These are phyloP conservation scores for Spiraea crenata DNA, from an alignment of 331 rosid genomes.

Conservation along the genomic window DNA sequence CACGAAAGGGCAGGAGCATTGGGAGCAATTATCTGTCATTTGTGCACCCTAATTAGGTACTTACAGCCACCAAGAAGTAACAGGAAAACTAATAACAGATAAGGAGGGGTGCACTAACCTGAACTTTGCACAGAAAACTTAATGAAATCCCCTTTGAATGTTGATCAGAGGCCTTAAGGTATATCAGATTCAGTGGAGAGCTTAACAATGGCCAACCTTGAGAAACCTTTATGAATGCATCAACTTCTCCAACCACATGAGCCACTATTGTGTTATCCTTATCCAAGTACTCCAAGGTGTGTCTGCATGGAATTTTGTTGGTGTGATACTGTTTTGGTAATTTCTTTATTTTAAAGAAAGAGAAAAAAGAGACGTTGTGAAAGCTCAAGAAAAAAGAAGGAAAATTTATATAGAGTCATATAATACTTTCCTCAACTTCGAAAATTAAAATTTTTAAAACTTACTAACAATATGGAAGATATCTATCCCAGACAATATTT, in stretches of 20 bases:
- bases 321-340: neutral
- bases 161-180: slow-evolving; percentile 55
- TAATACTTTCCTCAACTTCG: neutral
- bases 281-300: slow-evolving; percentile 55
- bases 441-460: neutral
- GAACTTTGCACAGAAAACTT: slow-evolving; percentile 52
- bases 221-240: slow-evolving; percentile 61
- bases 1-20: neutral
- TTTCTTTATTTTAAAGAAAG: neutral
- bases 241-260: slow-evolving; percentile 63
- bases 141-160: slow-evolving; percentile 43
- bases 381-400: neutral
- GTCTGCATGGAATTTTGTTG: slow-evolving; percentile 40
- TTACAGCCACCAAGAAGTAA: slow-evolving; percentile 10
- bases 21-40: neutral
- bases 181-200: slow-evolving; percentile 63
- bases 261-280: slow-evolving; percentile 64
- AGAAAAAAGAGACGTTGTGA: neutral
- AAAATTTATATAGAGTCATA: neutral
- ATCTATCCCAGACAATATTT: slow-evolving; percentile 4
- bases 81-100: neutral
- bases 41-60: neutral
- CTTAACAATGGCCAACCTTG: slow-evolving; percentile 68
- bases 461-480: neutral
- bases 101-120: slow-evolving; percentile 44